Percentiles rank a stretch among this genome's conserved stretches.
These are phyloP conservation scores for Kodamaea jinghongensis DNA, from an alignment of 805 yeast genomes.

Conservation along the genomic window DNA sequence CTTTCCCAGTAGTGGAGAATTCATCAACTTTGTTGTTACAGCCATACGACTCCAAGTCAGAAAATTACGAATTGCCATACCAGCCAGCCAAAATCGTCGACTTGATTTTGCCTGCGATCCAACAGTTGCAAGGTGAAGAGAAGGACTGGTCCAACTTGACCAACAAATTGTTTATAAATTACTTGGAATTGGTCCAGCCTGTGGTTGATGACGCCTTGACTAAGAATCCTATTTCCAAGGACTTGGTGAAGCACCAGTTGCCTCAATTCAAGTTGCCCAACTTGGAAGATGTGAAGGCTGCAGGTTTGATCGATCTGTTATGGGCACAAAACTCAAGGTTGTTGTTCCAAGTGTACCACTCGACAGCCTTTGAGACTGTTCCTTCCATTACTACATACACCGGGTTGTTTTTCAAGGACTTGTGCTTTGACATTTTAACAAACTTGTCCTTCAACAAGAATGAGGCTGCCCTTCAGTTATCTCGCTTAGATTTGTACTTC, in stretches of 20 bases:
- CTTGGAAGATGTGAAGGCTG: slow-evolving; percentile 20
- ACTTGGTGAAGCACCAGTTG: slow-evolving; percentile 37
- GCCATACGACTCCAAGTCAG: slow-evolving; percentile 36
- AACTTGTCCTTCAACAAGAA: slow-evolving; percentile 85
- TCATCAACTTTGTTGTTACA: slow-evolving; percentile 24
- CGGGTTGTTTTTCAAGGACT: slow-evolving; percentile 66
- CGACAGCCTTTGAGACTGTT: slow-evolving; percentile 60
- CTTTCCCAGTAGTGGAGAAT: slow-evolving; percentile 29
- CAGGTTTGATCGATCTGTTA: slow-evolving; percentile 51
- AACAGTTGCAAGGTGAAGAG: slow-evolving; percentile 30
- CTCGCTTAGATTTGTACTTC: slow-evolving; percentile 71
- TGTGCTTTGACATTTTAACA: slow-evolving; percentile 69
- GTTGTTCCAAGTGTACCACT: slow-evolving; percentile 58
- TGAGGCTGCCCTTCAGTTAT: slow-evolving; percentile 80
- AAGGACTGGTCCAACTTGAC: slow-evolving; percentile 41
- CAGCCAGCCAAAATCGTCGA: slow-evolving; percentile 47
- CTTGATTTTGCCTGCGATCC: slow-evolving; percentile 51
- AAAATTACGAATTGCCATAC: slow-evolving; percentile 45
- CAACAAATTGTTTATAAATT: slow-evolving; percentile 31
- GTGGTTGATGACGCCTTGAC: slow-evolving; percentile 31
- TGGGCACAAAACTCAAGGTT: slow-evolving; percentile 62
- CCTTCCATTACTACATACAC: slow-evolving; percentile 37
- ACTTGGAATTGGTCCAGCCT: slow-evolving; percentile 29
- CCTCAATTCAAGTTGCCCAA: slow-evolving; percentile 39
- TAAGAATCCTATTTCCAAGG: slow-evolving; percentile 37